Evolutionary conservation across 2,329 filamentous ascomycete species (phyloP).

Genomic region (Fulvia fulva): DNA sequence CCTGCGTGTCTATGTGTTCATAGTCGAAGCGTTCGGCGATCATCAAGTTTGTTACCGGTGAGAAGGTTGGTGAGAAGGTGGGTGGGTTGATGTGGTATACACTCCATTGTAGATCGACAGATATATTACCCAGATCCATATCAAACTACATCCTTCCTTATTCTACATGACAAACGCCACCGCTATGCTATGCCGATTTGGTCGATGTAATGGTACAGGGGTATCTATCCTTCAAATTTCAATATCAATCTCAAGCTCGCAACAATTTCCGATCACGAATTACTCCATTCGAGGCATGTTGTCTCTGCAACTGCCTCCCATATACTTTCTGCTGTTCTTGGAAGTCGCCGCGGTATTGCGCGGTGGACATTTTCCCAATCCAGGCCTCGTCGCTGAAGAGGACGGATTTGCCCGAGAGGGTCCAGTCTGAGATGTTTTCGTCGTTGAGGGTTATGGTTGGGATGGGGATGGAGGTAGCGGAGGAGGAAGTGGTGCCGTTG

Average conservation of each 20-base stretch:
- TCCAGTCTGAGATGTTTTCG: slow-evolving; percentile 32
- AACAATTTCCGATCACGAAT: neutral
- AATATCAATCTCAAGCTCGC: neutral
- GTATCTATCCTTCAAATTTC: slow-evolving; percentile 4
- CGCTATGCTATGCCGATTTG: neutral
- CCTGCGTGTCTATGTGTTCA: too few relatives aligned
- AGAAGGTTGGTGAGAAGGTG: too few relatives aligned
- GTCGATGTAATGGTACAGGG: slow-evolving; percentile 11
- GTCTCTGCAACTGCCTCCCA: slow-evolving; percentile 10
- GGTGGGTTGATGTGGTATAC: too few relatives aligned
- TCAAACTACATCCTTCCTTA: neutral
- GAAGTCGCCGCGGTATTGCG: slow-evolving; percentile 15
- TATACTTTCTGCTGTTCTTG: slow-evolving; percentile 21
- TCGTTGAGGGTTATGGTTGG: neutral
- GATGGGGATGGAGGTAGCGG: neutral
- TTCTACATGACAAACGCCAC: neutral
- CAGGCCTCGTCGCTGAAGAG: slow-evolving; percentile 38
- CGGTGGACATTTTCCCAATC: slow-evolving; percentile 21
- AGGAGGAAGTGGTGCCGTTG: slow-evolving; percentile 1
- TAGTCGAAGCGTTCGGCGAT: too few relatives aligned
- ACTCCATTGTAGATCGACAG: too few relatives aligned
- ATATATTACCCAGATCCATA: neutral
- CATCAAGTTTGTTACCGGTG: too few relatives aligned
- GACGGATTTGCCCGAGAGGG: slow-evolving; percentile 37
- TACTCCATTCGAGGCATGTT: slow-evolving; percentile 1